A percentile compares a stretch with the other conserved stretches of the same genome.
phyloP scores from a whole-genome alignment of 1,284 basidiomycete genomes.

The Vanrija pseudolonga region DNA sequence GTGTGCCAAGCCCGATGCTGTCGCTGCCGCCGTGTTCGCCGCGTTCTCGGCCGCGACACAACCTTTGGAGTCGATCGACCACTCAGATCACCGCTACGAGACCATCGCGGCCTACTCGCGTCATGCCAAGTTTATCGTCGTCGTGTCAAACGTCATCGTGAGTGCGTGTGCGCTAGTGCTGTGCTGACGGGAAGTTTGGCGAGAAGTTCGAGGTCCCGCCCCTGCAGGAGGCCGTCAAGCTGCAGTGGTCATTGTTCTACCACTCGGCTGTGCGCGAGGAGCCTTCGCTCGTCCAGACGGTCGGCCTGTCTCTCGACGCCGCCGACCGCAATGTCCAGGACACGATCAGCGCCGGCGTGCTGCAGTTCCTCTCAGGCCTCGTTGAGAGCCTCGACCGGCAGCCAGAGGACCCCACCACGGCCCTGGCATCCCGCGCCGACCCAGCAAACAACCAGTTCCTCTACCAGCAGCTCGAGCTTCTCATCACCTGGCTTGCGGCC shows the following conservation, averaged over 20 bases:
- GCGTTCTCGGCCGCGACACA: constrained; percentile 29
- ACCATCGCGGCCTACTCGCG: constrained; percentile 11
- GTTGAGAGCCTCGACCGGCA: constrained; percentile 32
- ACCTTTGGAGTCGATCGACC: constrained; percentile 27
- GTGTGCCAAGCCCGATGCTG: constrained; percentile 29
- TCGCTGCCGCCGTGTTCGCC: constrained; percentile 28
- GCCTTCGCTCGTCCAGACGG: constrained; percentile 56
- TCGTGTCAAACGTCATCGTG: constrained; percentile 28
- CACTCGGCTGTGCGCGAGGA: constrained; percentile 69
- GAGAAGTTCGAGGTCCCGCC: constrained; percentile 66
- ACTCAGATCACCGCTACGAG: constrained; percentile 24
- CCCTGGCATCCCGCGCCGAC: constrained; percentile 62
- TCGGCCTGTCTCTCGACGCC: constrained; percentile 69
- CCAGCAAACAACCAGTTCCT: constrained; percentile 51
- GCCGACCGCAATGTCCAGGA: constrained; percentile 76
- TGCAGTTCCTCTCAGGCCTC: constrained; percentile 63
- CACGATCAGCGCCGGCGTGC: constrained; percentile 75
- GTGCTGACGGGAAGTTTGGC: constrained; percentile 25
- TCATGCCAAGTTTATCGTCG: constrained; percentile 35
- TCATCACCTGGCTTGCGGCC: constrained; percentile 70
- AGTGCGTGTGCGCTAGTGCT: background rate
- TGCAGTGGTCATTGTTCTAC: constrained; percentile 85
- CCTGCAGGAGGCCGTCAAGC: constrained; percentile 69
- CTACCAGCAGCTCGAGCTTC: constrained; percentile 64
- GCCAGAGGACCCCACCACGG: constrained; percentile 57